A percentile compares a stretch with the other conserved stretches of the same genome.
Conservation (phyloP, 768 basidiomycete genomes). For the Lactarius sp. region DNA sequence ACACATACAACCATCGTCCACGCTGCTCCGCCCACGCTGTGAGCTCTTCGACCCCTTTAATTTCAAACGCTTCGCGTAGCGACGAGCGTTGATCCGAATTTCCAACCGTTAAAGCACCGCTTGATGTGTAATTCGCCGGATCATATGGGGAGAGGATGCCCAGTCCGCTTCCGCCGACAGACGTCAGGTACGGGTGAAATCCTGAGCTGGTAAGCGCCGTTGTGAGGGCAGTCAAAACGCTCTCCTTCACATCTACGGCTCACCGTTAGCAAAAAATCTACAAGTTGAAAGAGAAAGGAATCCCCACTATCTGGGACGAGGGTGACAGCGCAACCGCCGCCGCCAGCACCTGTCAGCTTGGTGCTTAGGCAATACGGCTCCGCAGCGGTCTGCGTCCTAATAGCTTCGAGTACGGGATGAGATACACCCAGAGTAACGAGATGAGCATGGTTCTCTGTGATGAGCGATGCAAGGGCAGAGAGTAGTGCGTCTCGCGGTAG, state of each 20-base stretch:
- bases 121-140: conserved; percentile 29
- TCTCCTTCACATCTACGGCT: conserved; percentile 63
- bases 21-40: conserved; percentile 34
- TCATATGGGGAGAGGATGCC: conserved; percentile 68
- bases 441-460: conserved; percentile 85
- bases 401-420: conserved; percentile 80
- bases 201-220: conserved; percentile 53
- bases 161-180: conserved; percentile 89
- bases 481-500: conserved; percentile 63
- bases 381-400: conserved; percentile 62
- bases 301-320: conserved; percentile 85
- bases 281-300: conserved; percentile 17
- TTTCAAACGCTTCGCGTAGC: conserved; percentile 30
- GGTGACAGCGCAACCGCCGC: conserved; percentile 97
- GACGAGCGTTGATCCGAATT: conserved; percentile 16
- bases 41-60: conserved; percentile 31
- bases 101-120: conserved; percentile 30
- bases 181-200: conserved; percentile 83
- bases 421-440: conserved; percentile 86
- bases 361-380: conserved; percentile 70
- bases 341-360: conserved; percentile 97
- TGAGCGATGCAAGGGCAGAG: conserved; percentile 67
- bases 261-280: background rate
- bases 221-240: conserved; percentile 53
- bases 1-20: conserved; percentile 41